These are phyloP conservation scores for Musa balbisiana DNA, from an alignment of 202 grass and related monocot species.

Conservation along the genomic window DNA sequence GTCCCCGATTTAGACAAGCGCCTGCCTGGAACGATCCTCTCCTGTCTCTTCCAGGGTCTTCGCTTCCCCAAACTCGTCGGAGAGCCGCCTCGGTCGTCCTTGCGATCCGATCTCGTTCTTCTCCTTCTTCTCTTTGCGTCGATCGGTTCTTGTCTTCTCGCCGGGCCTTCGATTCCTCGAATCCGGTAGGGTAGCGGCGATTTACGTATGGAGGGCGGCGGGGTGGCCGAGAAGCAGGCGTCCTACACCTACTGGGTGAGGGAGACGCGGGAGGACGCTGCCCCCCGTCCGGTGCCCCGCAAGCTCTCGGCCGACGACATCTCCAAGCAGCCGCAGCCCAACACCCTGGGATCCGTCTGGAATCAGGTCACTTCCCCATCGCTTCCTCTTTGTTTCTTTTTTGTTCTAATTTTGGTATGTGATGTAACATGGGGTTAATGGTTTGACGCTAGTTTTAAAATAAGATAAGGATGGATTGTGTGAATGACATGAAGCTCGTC, in stretches of 20 bases:
- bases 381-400: background rate
- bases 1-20: background rate
- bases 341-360: conserved; percentile 81
- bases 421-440: background rate
- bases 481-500: no score
- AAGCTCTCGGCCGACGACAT: conserved; percentile 52
- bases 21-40: background rate
- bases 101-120: background rate
- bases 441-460: background rate
- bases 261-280: conserved; percentile 51
- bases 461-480: no score
- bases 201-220: conserved; percentile 5
- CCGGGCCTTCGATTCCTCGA: background rate
- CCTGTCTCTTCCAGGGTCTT: background rate
- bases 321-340: conserved; percentile 31
- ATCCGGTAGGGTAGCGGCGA: conserved; percentile 10
- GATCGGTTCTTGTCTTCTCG: background rate
- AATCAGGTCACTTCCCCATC: conserved; percentile 46
- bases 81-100: background rate
- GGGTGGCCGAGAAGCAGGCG: conserved; percentile 35
- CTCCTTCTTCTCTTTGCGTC: background rate
- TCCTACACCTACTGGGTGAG: conserved; percentile 97
- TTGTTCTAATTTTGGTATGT: background rate
- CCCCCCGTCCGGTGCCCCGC: conserved; percentile 51
- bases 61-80: background rate